Evolutionary conservation across 2,329 filamentous ascomycete species (phyloP), one percentile per base, ranked within the genome.

Genomic region (Penicillium freii): DNA sequence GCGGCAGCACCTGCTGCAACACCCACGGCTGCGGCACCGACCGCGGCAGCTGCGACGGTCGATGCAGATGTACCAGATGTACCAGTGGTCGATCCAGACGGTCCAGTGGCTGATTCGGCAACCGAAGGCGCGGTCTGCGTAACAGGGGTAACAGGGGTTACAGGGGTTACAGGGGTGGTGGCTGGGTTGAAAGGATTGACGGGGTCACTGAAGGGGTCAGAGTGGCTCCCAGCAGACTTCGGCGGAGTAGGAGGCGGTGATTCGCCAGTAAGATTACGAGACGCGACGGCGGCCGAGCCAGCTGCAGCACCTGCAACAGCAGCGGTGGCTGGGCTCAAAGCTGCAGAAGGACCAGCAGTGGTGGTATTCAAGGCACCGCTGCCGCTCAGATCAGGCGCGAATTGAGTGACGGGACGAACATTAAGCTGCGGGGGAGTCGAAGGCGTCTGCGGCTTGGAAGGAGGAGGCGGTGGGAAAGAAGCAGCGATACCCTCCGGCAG

Each of bases 351-450:
- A 56, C 58, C 58, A 15, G 50, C 52, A 29, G 54, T 49, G 23
- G 57, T 50, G 8, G 61, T 36, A 40, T 60, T 57, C 40, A 61
- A 56, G 25, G 38, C 57, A 47, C 63, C 61, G 54, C 72, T 63
- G 56, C 66, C 60, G 56, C 61, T 72, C 61, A 90, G 82, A 68
- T 84, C 86, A 5, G 91, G 89, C 39, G 90, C 81, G 75, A 96
- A 92, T 68, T 94, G 87, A 40, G 91, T 93, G 48, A 94, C 84
- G 3, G 92, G 92, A 49, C 91, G 88, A 53, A 96, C 81, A 69
- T 91, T 95, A 60, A 97, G 82, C 61, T 88, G 88, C n/a, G 92
- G 91, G 44, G 92, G 87, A 34, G 78, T 82, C 31, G 81, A 59
- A 59, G 71, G 66, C 60, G 72, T 68, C 29, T 78, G 73, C 40